These are phyloP conservation scores for Pythium brachiatum DNA, from an alignment of 352 stramenopile species.

Conservation along the genomic window DNA sequence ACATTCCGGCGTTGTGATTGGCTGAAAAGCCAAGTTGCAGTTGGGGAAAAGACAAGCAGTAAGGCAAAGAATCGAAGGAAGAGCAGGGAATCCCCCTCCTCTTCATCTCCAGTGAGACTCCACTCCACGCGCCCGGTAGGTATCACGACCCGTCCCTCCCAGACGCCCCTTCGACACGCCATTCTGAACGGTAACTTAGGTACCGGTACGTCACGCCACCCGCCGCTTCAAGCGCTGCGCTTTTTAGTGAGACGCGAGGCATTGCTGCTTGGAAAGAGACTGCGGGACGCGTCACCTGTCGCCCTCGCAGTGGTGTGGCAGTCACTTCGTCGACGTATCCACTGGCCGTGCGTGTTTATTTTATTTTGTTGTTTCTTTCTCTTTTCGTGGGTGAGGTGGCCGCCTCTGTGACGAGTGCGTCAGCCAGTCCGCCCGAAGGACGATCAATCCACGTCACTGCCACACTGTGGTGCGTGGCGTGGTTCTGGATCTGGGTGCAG, in stretches of 20 bases:
- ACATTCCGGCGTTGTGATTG: slow-evolving; percentile 20
- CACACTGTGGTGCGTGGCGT: neutral
- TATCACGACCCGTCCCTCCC: slow-evolving; percentile 5
- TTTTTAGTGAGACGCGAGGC: neutral
- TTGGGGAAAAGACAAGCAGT: slow-evolving; percentile 25
- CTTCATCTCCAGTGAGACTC: no score
- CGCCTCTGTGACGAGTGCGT: neutral
- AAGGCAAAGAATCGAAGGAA: slow-evolving; percentile 30
- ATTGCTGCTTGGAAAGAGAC: neutral
- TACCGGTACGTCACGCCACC: slow-evolving; percentile 3
- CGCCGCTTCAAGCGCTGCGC: neutral
- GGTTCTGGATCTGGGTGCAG: neutral
- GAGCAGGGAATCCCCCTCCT: slow-evolving; percentile 9
- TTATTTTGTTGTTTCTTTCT: neutral
- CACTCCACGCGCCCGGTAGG: slow-evolving; percentile 11
- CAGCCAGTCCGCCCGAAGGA: neutral
- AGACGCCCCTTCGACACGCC: slow-evolving; percentile 22
- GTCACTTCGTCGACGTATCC: neutral
- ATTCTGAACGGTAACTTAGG: slow-evolving; percentile 22
- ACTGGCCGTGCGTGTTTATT: neutral
- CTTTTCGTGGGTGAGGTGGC: neutral
- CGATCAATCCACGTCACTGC: neutral
- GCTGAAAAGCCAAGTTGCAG: slow-evolving; percentile 28
- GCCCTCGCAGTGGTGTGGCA: neutral
- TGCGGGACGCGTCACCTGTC: neutral